A percentile compares a stretch with the other conserved stretches of the same genome.
Evolutionary conservation across 208 protist genomes (phyloP).

Genomic region (Crithidia bombi): DNA sequence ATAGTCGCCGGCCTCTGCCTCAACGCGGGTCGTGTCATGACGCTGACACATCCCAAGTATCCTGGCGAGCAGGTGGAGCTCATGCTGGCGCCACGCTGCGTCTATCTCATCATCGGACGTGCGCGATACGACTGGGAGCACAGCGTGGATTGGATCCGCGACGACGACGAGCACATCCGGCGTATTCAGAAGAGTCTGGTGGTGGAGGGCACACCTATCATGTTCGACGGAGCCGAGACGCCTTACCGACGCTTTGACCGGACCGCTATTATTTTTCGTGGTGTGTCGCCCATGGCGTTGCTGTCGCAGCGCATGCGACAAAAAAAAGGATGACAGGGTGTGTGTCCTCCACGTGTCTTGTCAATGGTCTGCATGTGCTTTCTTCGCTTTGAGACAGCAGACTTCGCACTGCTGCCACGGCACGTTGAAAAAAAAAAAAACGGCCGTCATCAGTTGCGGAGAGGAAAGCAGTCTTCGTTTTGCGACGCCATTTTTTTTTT

Average conservation of each 20-base stretch:
- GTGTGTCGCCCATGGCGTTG: slow-evolving; percentile 81
- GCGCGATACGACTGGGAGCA: slow-evolving; percentile 87
- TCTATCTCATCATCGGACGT: slow-evolving; percentile 74
- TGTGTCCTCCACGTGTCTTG: no score
- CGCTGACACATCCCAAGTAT: slow-evolving; percentile 73
- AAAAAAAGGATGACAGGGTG: slow-evolving; percentile 1
- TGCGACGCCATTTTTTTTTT: no score
- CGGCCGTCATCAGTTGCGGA: no score
- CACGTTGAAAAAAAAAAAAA: no score
- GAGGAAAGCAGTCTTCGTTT: no score
- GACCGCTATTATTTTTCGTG: slow-evolving; percentile 81
- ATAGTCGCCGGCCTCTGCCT: slow-evolving; percentile 80
- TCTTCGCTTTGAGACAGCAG: no score
- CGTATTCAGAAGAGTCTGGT: slow-evolving; percentile 58
- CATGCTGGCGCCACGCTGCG: slow-evolving; percentile 74
- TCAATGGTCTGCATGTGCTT: no score
- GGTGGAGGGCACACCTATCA: slow-evolving; percentile 62
- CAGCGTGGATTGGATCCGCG: slow-evolving; percentile 76
- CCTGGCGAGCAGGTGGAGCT: slow-evolving; percentile 72
- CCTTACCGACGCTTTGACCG: slow-evolving; percentile 57
- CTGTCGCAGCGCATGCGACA: slow-evolving; percentile 47
- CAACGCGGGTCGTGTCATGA: slow-evolving; percentile 78
- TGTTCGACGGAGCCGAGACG: slow-evolving; percentile 68
- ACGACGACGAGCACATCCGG: slow-evolving; percentile 79
- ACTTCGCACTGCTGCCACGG: no score